Base-by-base conservation (phyloP, 495 filamentous ascomycete species). In the Aspergillus saccharolyticus region DNA sequence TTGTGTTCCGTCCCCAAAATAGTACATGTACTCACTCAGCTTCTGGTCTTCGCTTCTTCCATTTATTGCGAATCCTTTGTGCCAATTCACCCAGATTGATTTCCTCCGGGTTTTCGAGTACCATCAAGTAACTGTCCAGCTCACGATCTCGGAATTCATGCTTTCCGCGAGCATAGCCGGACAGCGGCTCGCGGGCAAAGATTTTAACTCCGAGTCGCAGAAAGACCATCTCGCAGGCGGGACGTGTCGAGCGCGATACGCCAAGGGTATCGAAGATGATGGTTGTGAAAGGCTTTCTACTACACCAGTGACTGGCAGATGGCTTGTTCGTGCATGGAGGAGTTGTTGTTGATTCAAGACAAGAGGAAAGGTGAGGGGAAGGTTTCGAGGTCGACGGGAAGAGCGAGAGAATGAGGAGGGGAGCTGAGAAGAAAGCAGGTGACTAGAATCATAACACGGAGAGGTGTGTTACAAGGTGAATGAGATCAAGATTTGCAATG, bases 121-220 rank as follows among this genome's bases (percentile, higher is more conserved):
- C 60, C 3, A 77, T 54, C 25, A 75, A 50, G 30, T 76, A 75
- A 21, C 59, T 61, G 8, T 59, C 68, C 9, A 66, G 62, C 20
- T 66, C 68, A 17, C 62, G 60, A 10, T 39, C 19, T 3, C 45
- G 22, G 14, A 49, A 19, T 15, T 25, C 47, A 10, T 28, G 20
- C 6, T 52, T 55, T 30, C 15, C 56, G 44, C n/a, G n/a, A n/a
- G n/a, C n/a, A n/a, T 56, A 45, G 48, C 49, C 54, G 12, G 44
- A 54, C 21, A 54, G 0, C 56, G 67, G 73, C 18, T 71, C 70
- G 25, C 58, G 64, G 1, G 74, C 67, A 39, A 52, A 70, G 57
- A 78, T 65, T 55, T 69, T 72, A 15, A 75, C 67, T 7, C 66
- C 62, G 1, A 78, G 57, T 16, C 73, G 72, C 15, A 78, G 61